These are phyloP conservation scores for Medicago ruthenica DNA, from an alignment of 306 rosid species.

Conservation along the genomic window DNA sequence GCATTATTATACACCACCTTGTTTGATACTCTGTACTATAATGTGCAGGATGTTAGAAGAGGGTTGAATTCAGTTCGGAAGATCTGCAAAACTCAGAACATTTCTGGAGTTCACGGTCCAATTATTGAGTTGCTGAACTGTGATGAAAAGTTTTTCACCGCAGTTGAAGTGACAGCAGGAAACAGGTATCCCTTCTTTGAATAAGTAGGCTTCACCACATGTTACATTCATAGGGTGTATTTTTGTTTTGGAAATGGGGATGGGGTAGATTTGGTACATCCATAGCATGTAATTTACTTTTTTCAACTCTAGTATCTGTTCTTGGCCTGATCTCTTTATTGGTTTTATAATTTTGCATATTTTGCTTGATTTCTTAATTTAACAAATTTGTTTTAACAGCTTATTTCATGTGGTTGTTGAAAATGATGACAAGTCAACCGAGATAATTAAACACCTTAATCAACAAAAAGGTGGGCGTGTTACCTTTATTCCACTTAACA, in stretches of 20 bases:
- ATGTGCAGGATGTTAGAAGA: constrained; percentile 88
- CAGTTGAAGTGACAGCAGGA: constrained; percentile 97
- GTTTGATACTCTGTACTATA: constrained; percentile 28
- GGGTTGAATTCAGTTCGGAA: constrained; percentile 87
- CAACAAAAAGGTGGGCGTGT: constrained; percentile 88
- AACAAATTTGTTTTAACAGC: constrained; percentile 56
- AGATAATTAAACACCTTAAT: constrained; percentile 92
- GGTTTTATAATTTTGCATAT: constrained; percentile 15
- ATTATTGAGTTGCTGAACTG: constrained; percentile 89
- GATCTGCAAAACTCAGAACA: constrained; percentile 70
- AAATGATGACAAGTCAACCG: constrained; percentile 81
- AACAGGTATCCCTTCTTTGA: constrained; percentile 60
- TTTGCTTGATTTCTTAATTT: constrained; percentile 31
- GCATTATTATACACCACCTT: constrained; percentile 5
- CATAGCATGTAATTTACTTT: neutral
- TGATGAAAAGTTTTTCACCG: constrained; percentile 87
- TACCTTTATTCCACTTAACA: constrained; percentile 92
- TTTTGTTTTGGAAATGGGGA: constrained; percentile 22
- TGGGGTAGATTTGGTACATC: neutral
- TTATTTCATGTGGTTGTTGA: constrained; percentile 97
- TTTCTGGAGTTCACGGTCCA: constrained; percentile 92
- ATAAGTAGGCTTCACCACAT: neutral
- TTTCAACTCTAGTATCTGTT: constrained; percentile 6
- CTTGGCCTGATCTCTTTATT: constrained; percentile 3
- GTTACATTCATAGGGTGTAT: constrained; percentile 1